A percentile compares a stretch with the other conserved stretches of the same genome.
Conservation (phyloP, 768 basidiomycete genomes). For the Leccinum broughii region DNA sequence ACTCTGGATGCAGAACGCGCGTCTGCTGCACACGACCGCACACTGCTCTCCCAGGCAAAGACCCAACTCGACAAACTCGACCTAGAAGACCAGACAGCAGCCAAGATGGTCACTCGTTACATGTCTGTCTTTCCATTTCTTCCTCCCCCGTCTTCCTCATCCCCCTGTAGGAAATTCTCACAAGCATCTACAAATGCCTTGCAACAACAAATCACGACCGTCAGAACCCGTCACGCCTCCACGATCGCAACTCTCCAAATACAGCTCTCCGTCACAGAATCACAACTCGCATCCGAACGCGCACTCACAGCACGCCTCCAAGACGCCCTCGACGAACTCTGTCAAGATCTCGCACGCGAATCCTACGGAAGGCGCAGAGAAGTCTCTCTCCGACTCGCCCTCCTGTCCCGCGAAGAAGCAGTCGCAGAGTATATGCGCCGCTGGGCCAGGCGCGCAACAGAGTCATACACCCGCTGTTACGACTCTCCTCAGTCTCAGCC, state of each 20-base stretch:
- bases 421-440: conserved; percentile 53
- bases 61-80: conserved; percentile 55
- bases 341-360: conserved; percentile 70
- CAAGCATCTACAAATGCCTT: conserved; percentile 70
- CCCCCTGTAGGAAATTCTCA: conserved; percentile 69
- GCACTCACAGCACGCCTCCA: conserved; percentile 51
- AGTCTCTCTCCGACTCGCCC: conserved; percentile 59
- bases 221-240: conserved; percentile 62
- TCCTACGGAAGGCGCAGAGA: conserved; percentile 73
- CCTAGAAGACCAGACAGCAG: conserved; percentile 72
- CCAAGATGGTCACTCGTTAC: conserved; percentile 82
- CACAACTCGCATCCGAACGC: conserved; percentile 45
- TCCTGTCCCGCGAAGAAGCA: conserved; percentile 65
- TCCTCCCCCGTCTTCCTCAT: conserved; percentile 12
- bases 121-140: conserved; percentile 71
- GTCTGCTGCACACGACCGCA: conserved; percentile 42
- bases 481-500: neutral
- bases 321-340: conserved; percentile 63
- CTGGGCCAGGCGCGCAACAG: conserved; percentile 55
- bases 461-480: conserved; percentile 37
- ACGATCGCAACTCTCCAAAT: conserved; percentile 56
- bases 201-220: conserved; percentile 56
- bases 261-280: conserved; percentile 47
- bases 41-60: conserved; percentile 45
- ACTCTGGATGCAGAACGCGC: conserved; percentile 49